Base-by-base conservation (phyloP, 352 stramenopile species). In the Phytopythium vexans region DNA sequence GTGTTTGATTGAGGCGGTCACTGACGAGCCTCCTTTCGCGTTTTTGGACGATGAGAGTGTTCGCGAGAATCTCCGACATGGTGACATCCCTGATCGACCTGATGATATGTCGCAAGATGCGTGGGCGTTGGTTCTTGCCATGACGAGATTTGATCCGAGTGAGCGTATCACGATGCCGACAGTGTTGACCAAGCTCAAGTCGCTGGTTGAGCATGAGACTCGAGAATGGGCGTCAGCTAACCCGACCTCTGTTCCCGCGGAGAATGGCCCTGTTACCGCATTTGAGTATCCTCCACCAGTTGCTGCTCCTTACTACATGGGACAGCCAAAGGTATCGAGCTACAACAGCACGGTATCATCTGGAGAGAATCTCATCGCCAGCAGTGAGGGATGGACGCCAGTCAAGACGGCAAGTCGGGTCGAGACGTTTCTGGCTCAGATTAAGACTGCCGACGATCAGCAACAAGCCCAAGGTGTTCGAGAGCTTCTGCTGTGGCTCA, bases 1-100 rank as follows among this genome's bases (percentile, higher is more conserved):
- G n/a, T n/a, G n/a, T n/a, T n/a, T n/a, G n/a, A n/a, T n/a, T n/a
- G n/a, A n/a, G n/a, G n/a, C n/a, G n/a, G n/a, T n/a, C n/a, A n/a
- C n/a, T n/a, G n/a, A n/a, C 21, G 64, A 70, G 40, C 44, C 61
- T 27, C 65, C 65, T 7, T 78, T 66, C 11, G 44, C 15, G 0
- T 51, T 50, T 8, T 12, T 59, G n/a, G 45, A 54, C n/a, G 61
- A 70, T 27, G 48, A 49, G 1, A 33, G n/a, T 11, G 49, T 66
- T 16, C 33, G 36, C 14, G 8, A 31, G 6, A 39, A 55, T 10
- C 34, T 66, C 4, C 36, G 41, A 6, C 32, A 43, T 11, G 53
- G 49, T 7, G 44, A 53, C 37, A 42, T 53, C 3, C 53, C 52
- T 3, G 27, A 45, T 3, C n/a, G 42, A n/a, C 60, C 50, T 3